phyloP scores from a whole-genome alignment of 352 stramenopile genomes.

The Globisporangium apiculatum region DNA sequence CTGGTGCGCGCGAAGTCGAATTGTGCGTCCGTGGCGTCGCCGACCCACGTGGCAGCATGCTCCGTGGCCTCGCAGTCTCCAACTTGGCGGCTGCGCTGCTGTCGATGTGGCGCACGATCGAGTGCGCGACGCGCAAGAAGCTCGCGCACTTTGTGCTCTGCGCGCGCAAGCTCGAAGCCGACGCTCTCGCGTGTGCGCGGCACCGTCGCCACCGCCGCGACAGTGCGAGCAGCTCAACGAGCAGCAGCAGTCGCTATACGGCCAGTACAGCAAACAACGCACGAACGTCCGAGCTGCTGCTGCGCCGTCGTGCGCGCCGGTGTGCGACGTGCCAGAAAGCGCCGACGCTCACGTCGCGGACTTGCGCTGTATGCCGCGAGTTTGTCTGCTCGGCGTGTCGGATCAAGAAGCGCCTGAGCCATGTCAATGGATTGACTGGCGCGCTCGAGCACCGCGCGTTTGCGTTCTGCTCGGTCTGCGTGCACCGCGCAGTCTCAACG shows the following conservation, averaged over 20 bases:
- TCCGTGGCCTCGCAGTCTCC: conserved; percentile 18
- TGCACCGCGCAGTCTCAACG: conserved; percentile 11
- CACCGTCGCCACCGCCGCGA: conserved; percentile 9
- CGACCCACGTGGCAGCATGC: conserved; percentile 25
- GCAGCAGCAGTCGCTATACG: not conserved
- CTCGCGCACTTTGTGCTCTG: conserved; percentile 17
- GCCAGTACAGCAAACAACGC: not conserved
- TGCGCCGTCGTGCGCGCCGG: not conserved
- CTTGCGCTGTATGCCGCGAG: conserved; percentile 19
- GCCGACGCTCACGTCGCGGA: not conserved
- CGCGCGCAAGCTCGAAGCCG: not conserved
- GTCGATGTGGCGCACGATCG: conserved; percentile 16
- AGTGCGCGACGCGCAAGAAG: conserved; percentile 33
- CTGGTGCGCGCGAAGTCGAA: not conserved
- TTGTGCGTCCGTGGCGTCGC: conserved; percentile 28
- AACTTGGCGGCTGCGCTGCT: conserved; percentile 19
- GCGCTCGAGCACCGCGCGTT: conserved; percentile 14
- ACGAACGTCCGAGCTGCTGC: not conserved
- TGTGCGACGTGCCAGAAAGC: conserved; percentile 7
- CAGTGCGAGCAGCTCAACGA: conserved; percentile 3
- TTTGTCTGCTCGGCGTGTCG: conserved; percentile 18
- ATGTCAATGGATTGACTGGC: conserved; percentile 8
- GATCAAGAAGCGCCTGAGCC: conserved; percentile 19
- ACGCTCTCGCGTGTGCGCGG: conserved; percentile 1
- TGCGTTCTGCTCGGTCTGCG: conserved; percentile 19